Conservation (phyloP, 2,329 filamentous ascomycete genomes). For the Cordyceps farinosa region DNA sequence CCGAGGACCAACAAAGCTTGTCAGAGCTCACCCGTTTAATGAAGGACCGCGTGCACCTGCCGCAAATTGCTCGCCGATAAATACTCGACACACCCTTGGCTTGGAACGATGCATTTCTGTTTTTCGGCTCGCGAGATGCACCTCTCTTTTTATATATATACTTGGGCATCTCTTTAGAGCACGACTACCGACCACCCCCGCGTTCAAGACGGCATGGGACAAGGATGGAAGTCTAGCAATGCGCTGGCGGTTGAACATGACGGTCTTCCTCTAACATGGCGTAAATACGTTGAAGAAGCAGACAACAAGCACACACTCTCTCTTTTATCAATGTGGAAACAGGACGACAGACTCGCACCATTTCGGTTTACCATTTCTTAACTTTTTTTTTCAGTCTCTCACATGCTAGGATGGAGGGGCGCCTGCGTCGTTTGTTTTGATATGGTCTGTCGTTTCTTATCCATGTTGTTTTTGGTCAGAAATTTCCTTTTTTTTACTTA, state of each 20-base stretch:
- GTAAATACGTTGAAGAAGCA: neutral
- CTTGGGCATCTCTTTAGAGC: neutral
- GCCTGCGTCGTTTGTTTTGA: neutral
- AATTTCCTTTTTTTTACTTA: neutral
- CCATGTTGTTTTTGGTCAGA: neutral
- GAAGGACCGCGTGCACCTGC: constrained; percentile 25
- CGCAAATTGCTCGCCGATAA: constrained; percentile 24
- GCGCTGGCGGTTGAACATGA: neutral
- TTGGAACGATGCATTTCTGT: neutral
- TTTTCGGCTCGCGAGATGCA: neutral
- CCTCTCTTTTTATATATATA: neutral
- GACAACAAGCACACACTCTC: neutral
- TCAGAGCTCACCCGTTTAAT: constrained; percentile 20
- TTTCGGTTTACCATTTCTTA: neutral
- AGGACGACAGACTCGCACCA: neutral
- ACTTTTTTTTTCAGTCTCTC: neutral
- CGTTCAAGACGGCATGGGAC: neutral
- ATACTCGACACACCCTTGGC: neutral
- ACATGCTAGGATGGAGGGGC: neutral
- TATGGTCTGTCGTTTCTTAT: neutral
- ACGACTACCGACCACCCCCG: neutral
- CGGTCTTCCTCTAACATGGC: neutral
- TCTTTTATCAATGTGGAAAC: neutral
- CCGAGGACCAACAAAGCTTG: constrained; percentile 20
- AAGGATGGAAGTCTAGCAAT: neutral